Evolutionary conservation across 192 early-diverging fungal species (phyloP).

Genomic region (Funneliformis mosseae): DNA sequence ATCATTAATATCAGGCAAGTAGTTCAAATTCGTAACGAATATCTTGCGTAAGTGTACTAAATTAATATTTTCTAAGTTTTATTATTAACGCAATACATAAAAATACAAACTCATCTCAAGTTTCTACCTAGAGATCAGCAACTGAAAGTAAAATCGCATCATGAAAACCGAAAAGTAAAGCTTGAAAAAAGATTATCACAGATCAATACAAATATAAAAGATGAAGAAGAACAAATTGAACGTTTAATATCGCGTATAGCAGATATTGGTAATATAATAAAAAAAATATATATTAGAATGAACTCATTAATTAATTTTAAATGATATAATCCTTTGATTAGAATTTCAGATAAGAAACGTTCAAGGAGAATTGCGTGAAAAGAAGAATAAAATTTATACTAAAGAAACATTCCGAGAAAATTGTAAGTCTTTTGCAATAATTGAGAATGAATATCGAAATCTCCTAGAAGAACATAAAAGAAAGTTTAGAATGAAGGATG

Average conservation of each 20-base stretch:
- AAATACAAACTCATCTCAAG: neutral
- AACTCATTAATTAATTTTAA: neutral
- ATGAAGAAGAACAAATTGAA: conserved; percentile 6
- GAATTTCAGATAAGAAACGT: conserved; percentile 8
- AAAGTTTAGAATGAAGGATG: neutral
- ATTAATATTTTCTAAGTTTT: neutral
- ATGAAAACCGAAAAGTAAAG: conserved; percentile 19
- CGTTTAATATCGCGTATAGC: conserved; percentile 8
- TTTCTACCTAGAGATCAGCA: neutral
- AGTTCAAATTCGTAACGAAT: neutral
- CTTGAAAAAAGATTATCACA: conserved; percentile 22
- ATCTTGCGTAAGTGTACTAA: neutral
- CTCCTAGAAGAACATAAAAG: neutral
- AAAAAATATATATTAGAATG: neutral
- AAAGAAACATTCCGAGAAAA: conserved; percentile 5
- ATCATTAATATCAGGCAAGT: neutral
- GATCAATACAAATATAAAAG: neutral
- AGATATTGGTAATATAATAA: conserved; percentile 8
- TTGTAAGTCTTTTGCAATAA: neutral
- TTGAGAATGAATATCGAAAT: neutral
- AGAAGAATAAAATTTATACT: conserved; percentile 27
- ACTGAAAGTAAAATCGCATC: neutral
- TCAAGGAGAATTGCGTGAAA: conserved; percentile 20
- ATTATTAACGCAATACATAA: neutral
- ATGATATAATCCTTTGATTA: neutral